These are phyloP conservation scores for Neurospora sp. DNA, from an alignment of 2,329 filamentous ascomycete genomes.

Conservation along the genomic window DNA sequence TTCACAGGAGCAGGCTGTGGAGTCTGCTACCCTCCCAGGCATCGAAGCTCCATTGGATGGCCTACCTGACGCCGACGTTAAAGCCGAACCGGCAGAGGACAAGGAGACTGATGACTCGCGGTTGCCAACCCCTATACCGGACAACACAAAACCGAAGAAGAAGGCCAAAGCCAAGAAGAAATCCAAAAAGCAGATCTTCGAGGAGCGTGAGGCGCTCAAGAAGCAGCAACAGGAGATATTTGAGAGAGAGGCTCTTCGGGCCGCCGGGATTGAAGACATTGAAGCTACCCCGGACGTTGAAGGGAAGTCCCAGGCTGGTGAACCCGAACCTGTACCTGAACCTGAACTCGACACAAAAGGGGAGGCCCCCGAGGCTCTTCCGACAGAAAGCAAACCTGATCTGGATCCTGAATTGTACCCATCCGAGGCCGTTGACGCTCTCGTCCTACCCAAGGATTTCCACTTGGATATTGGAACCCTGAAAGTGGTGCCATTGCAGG, in stretches of 20 bases:
- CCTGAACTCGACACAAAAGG: slow-evolving; percentile 6
- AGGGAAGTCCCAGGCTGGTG: slow-evolving; percentile 14
- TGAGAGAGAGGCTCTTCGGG: slow-evolving; percentile 32
- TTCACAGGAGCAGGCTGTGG: slow-evolving; percentile 34
- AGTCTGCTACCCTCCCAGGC: slow-evolving; percentile 39
- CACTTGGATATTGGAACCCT: slow-evolving; percentile 36
- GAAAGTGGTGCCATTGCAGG: slow-evolving; percentile 31
- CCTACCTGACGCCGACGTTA: neutral
- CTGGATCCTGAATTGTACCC: slow-evolving; percentile 39
- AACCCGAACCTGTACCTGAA: slow-evolving; percentile 15
- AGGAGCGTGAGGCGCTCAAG: slow-evolving; percentile 54
- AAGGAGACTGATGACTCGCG: slow-evolving; percentile 35
- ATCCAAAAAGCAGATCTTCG: slow-evolving; percentile 66
- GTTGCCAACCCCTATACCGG: slow-evolving; percentile 35
- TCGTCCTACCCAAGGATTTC: slow-evolving; percentile 35
- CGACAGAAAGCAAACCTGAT: slow-evolving; percentile 20
- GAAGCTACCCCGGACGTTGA: slow-evolving; percentile 27
- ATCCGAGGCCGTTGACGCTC: slow-evolving; percentile 34
- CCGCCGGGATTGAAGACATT: slow-evolving; percentile 23
- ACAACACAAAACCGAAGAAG: slow-evolving; percentile 42
- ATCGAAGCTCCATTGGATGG: neutral
- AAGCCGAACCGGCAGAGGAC: slow-evolving; percentile 33
- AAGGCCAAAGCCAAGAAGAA: slow-evolving; percentile 59
- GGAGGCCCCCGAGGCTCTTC: slow-evolving; percentile 8
- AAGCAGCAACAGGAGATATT: slow-evolving; percentile 40